phyloP scores from a whole-genome alignment of 768 basidiomycete genomes.

The Grammothele lineata region DNA sequence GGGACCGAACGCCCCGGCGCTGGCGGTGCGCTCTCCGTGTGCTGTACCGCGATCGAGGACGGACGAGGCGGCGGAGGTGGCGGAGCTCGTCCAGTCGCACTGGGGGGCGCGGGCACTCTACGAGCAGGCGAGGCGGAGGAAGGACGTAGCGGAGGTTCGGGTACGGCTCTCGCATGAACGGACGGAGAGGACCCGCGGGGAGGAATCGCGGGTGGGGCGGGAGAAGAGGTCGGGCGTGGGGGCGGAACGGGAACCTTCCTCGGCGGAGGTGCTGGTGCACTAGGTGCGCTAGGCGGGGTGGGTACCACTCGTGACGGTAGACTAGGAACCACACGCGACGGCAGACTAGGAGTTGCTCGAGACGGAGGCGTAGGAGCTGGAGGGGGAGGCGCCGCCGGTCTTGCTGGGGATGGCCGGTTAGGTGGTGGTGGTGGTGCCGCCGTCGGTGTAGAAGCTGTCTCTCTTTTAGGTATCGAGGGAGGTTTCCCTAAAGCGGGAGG shows the following conservation, averaged over 20 bases:
- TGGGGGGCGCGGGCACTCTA: conserved; percentile 22
- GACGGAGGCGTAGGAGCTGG: conserved; percentile 27
- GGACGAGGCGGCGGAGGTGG: conserved; percentile 22
- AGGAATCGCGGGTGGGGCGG: conserved; percentile 26
- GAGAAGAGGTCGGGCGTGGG: conserved; percentile 34
- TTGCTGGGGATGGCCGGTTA: conserved; percentile 21
- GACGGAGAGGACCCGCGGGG: conserved; percentile 15
- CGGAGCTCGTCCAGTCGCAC: conserved; percentile 22
- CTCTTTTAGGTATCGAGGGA: conserved; percentile 57
- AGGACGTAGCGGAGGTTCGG: conserved; percentile 22
- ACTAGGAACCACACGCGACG: conserved; percentile 1
- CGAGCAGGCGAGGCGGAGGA: conserved; percentile 19
- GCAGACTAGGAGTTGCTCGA: conserved; percentile 19
- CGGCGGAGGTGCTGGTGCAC: conserved; percentile 35
- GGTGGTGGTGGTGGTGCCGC: conserved; percentile 32
- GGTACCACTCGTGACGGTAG: conserved; percentile 4
- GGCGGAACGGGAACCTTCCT: conserved; percentile 26
- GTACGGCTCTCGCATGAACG: conserved; percentile 16
- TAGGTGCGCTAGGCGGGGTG: conserved; percentile 32
- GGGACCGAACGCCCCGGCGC: conserved; percentile 30
- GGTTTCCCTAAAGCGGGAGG: conserved; percentile 61
- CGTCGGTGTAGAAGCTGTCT: conserved; percentile 30
- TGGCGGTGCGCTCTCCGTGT: conserved; percentile 19
- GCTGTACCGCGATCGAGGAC: conserved; percentile 15
- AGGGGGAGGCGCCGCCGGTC: conserved; percentile 19